Base-by-base conservation (phyloP, 2,329 filamentous ascomycete genomes). In the Cladosporium sp. region DNA sequence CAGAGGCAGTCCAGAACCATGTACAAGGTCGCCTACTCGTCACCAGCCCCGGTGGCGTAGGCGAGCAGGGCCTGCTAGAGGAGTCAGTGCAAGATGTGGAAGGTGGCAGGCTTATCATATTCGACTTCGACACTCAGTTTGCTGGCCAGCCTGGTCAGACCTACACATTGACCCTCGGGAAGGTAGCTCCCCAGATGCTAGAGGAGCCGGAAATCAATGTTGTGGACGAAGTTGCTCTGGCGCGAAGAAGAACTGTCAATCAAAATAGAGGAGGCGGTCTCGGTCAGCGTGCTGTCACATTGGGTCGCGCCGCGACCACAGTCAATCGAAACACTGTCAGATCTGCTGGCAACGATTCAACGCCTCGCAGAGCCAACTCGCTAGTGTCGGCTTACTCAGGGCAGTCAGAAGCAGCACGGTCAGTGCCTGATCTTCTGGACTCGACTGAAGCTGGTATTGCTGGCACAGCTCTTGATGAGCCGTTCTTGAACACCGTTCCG, bases 121-220 rank as follows among this genome's bases (percentile, higher is more conserved):
- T 71, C 51, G 69, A 71, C 52, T 71, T 71, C 47, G 69, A 71
- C 49, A 65, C 68, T 7, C 68, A 70, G 39, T 71, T 69, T 49
- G 66, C 71, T 36, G 71, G 70, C n/a, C 72, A 73, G 55, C 70
- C 71, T 11, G 70, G 70, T 1, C 70, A 73, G 59, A 73, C 71
- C 0, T 73, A 71, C 63, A 68, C 63, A 20, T 59, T 74, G 49
- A 71, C 66, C 9, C 63, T 74, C 7, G 72, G 72, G 0, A 73
- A 69, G 54, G 67, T 66, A 39, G 70, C 70, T 20, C 69, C 71
- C 5, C 67, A 71, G 51, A 60, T 62, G 42, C 63, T 74, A 5
- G 70, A 71, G 25, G 72, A 74, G 57, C 65, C 69, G 39, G 62
- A 70, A 58, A 61, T 70, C 22, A 67, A 72, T 60, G 67, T 73